phyloP scores from a whole-genome alignment of 202 grass and related monocot species.

The Zizania palustris region DNA sequence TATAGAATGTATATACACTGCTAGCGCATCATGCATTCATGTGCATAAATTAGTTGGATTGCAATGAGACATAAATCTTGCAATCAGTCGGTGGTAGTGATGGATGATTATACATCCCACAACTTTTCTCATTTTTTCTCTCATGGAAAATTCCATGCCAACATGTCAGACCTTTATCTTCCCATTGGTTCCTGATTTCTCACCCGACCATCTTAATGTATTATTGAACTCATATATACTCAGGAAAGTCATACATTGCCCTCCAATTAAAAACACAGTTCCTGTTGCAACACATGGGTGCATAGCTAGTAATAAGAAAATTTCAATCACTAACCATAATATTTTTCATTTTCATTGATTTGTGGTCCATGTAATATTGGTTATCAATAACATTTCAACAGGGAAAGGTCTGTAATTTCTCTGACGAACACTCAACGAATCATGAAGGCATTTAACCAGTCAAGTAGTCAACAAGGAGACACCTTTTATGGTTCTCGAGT shows the following conservation, averaged over 20 bases:
- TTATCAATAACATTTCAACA: conserved; percentile 4
- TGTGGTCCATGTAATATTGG: background rate
- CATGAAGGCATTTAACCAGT: conserved; percentile 10
- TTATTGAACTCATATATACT: background rate
- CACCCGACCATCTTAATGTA: background rate
- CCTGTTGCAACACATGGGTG: background rate
- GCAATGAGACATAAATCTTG: background rate
- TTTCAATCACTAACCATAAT: background rate
- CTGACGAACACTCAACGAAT: conserved; percentile 1
- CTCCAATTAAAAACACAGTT: background rate
- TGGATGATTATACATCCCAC: background rate
- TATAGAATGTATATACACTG: conserved; percentile 10
- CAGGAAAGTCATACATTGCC: background rate
- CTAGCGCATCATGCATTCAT: background rate
- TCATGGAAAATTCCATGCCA: background rate
- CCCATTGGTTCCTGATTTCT: background rate
- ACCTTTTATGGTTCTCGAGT: background rate
- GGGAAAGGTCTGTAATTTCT: background rate
- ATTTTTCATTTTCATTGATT: background rate
- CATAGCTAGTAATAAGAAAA: background rate
- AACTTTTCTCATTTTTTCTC: background rate
- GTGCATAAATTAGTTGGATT: background rate
- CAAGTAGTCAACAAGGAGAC: background rate
- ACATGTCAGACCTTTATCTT: background rate
- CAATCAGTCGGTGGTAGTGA: background rate